phyloP scores from a whole-genome alignment of 352 stramenopile species.

The Globisporangium parvum region DNA sequence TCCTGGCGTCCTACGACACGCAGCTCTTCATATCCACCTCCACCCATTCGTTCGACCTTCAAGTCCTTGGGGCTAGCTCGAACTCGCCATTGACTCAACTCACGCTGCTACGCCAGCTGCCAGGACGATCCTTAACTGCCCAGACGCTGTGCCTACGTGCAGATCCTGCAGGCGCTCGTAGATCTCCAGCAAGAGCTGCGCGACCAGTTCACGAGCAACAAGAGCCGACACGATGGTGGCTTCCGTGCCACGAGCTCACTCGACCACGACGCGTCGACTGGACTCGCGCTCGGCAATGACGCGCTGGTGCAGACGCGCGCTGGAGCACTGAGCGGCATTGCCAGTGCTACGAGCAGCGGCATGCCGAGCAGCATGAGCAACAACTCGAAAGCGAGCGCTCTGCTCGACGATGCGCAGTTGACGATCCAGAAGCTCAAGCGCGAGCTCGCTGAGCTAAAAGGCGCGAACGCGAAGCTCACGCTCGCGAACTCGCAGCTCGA shows the following conservation, averaged over 20 bases:
- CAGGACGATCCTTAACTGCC: constrained; percentile 11
- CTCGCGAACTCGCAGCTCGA: constrained; percentile 71
- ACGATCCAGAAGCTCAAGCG: constrained; percentile 69
- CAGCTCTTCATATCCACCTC: constrained; percentile 63
- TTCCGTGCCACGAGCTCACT: background rate
- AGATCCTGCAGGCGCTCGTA: constrained; percentile 42
- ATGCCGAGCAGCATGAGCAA: background rate
- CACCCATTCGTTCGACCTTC: too few relatives aligned
- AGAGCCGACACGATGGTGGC: constrained; percentile 1
- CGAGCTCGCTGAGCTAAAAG: constrained; percentile 57
- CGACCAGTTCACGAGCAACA: constrained; percentile 30
- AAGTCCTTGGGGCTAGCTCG: too few relatives aligned
- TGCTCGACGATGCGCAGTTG: constrained; percentile 58
- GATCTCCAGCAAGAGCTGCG: constrained; percentile 51
- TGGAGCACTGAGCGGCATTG: background rate
- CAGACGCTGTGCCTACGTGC: constrained; percentile 24
- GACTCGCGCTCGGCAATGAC: too few relatives aligned
- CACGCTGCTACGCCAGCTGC: too few relatives aligned
- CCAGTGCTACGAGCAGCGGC: background rate
- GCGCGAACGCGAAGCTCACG: constrained; percentile 45
- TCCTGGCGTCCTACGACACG: constrained; percentile 62
- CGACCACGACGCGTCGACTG: background rate
- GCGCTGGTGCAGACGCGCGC: too few relatives aligned
- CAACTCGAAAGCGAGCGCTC: constrained; percentile 11
- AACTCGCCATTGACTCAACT: background rate